A percentile compares a stretch with the other conserved stretches of the same genome.
These are phyloP conservation scores for Fusarium clavum DNA, from an alignment of 2,329 filamentous ascomycete species.

Conservation along the genomic window DNA sequence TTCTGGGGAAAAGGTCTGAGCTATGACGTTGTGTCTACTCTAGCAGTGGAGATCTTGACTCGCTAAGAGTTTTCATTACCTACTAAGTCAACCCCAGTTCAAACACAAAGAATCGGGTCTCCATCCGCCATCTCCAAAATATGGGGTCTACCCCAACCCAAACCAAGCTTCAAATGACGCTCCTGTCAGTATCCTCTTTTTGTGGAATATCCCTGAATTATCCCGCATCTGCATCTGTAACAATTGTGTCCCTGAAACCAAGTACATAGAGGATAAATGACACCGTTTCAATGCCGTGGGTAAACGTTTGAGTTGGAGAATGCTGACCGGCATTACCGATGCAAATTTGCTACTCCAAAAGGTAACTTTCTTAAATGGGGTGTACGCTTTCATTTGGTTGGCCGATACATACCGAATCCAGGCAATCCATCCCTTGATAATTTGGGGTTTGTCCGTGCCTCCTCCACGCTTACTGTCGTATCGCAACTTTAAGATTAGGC, in stretches of 20 bases:
- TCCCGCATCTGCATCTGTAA: not conserved
- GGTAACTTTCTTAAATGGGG: not conserved
- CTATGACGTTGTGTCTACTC: conserved; percentile 31
- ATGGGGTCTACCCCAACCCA: conserved; percentile 17
- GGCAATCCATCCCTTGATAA: not conserved
- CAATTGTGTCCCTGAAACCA: not conserved
- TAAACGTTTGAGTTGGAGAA: not conserved
- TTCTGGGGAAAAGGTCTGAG: not conserved
- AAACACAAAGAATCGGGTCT: conserved; percentile 1
- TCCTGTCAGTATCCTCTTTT: conserved; percentile 10
- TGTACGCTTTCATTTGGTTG: not conserved
- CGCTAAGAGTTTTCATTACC: conserved; percentile 19
- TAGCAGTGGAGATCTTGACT: not conserved
- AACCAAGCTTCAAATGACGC: not conserved
- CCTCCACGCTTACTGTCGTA: not conserved
- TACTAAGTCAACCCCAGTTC: conserved; percentile 9
- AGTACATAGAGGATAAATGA: not conserved
- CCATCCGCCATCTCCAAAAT: conserved; percentile 21
- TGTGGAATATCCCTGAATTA: conserved; percentile 21
- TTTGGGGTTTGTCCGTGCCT: not conserved
- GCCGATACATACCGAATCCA: not conserved
- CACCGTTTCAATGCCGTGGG: not conserved
- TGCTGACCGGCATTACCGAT: not conserved
- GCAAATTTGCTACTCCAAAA: not conserved
- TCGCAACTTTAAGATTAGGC: not conserved